Base-by-base conservation (phyloP, 495 filamentous ascomycete genomes). In the Daldinia caldariorum region DNA sequence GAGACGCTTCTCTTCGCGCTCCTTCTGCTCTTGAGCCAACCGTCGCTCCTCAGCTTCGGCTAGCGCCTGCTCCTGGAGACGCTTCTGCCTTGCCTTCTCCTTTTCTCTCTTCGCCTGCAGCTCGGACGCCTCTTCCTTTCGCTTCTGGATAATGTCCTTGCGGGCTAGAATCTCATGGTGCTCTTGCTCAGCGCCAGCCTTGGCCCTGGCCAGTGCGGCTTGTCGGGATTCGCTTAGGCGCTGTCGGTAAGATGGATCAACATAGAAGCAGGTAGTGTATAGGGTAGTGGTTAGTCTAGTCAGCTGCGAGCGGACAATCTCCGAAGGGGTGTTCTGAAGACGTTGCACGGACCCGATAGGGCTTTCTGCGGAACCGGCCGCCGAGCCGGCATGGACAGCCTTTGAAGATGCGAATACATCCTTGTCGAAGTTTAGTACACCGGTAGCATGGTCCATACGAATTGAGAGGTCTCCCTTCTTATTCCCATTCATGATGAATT, bases 401-500 rank as follows among this genome's bases (percentile, higher is more conserved):
- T 97, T 97, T 71, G 94, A 90, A 34, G 95, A 97, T 38, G 95
- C 97, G 85, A 99, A 98, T 64, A 98, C 92, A 79, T 99, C 95
- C 58, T 94, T 94, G 76, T 99, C 95, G 73, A 99, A 99, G 74
- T 93, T 97, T 55, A 99, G 88, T 53, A 97, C 89, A 58, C 96
- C 93, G 29, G 93, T 92, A 66, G 92, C 92, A 79, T 99, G 95
- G 74, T 98, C 92, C 75, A 99, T 91, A 63, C 95, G 94, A 76
- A 99, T 97, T 47, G 95, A 90, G 54, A 99, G 87, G 73, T 99
- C 96, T 34, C 95, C 95, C 86, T 99, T 99, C 88, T 99, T 99
- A 87, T 95, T 97, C 66, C 95, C 95, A 81, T 99, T 99, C 95
- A 99, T 99, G 86, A 99, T 97, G 86, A 99, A 99, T 83, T 99